Conservation (phyloP, 2,329 filamentous ascomycete genomes). For the Colletotrichum paranaense region DNA sequence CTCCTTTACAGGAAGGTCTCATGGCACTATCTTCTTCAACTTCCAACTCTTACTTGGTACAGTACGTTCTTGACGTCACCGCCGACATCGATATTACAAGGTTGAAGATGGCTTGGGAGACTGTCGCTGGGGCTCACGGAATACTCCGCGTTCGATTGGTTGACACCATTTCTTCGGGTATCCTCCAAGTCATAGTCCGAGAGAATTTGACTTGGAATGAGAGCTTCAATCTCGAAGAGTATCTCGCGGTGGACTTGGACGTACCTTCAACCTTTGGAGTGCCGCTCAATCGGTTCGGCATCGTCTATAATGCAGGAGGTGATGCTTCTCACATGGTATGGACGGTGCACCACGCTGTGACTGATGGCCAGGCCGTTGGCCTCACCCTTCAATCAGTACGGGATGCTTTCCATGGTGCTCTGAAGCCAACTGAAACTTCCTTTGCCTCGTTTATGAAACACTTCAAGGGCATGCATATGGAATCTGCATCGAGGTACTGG, state of each 20-base stretch:
- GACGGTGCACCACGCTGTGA: constrained; percentile 36
- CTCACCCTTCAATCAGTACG: constrained; percentile 21
- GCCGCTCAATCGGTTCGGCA: constrained; percentile 36
- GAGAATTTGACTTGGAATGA: constrained; percentile 20
- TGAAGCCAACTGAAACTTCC: neutral
- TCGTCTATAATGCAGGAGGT: constrained; percentile 24
- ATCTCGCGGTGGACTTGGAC: constrained; percentile 9
- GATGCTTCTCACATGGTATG: constrained; percentile 31
- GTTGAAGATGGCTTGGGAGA: constrained; percentile 24
- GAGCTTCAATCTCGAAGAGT: constrained; percentile 18
- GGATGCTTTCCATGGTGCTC: neutral
- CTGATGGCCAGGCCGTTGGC: constrained; percentile 26
- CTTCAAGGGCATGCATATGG: neutral
- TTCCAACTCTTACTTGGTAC: constrained; percentile 15
- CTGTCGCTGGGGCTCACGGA: constrained; percentile 26
- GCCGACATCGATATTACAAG: neutral
- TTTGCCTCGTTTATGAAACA: constrained; percentile 34
- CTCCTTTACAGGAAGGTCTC: constrained; percentile 20
- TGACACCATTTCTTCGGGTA: constrained; percentile 8
- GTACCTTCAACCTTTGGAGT: constrained; percentile 25
- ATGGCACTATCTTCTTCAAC: constrained; percentile 27
- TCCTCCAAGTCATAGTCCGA: constrained; percentile 63
- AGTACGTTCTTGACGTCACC: constrained; percentile 10
- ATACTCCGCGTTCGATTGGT: constrained; percentile 40
- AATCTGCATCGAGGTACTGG: constrained; percentile 23